Conservation (phyloP, 2,329 filamentous ascomycete species). For the Aspergillus spinulosporus region DNA sequence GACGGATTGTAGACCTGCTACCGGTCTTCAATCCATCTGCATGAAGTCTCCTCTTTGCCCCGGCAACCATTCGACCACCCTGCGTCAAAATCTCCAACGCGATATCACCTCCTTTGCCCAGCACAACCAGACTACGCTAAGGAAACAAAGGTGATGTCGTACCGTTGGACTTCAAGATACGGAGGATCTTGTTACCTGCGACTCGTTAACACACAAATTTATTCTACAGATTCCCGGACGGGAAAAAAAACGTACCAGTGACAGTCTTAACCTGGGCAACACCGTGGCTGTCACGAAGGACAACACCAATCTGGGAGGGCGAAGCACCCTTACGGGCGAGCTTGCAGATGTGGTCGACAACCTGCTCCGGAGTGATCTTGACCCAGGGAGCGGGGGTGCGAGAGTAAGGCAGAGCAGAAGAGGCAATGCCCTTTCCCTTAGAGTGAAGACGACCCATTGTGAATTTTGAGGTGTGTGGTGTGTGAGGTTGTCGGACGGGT, state of each 20-base stretch:
- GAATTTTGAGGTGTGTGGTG: slow-evolving; percentile 29
- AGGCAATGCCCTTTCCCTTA: slow-evolving; percentile 98
- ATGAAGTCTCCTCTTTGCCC: slow-evolving; percentile 1
- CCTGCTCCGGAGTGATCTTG: slow-evolving; percentile 97
- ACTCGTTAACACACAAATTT: slow-evolving; percentile 41
- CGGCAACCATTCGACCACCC: not conserved
- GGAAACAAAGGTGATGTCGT: slow-evolving; percentile 49
- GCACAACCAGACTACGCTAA: slow-evolving; percentile 6
- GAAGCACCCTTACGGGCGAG: slow-evolving; percentile 98
- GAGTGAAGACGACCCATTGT: slow-evolving; percentile 82
- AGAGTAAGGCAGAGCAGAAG: slow-evolving; percentile 95
- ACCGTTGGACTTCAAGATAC: slow-evolving; percentile 97
- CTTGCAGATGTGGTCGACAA: slow-evolving; percentile 98
- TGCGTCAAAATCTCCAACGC: not conserved
- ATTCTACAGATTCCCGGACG: not conserved
- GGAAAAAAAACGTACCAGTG: slow-evolving; percentile 67
- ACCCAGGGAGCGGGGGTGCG: slow-evolving; percentile 90
- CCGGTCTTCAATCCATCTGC: slow-evolving; percentile 3
- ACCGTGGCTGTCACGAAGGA: slow-evolving; percentile 97
- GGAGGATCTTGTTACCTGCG: slow-evolving; percentile 97
- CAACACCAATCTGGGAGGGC: slow-evolving; percentile 97
- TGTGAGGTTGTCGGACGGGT: slow-evolving; percentile 22
- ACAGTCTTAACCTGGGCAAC: slow-evolving; percentile 97
- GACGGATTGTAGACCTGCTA: slow-evolving; percentile 9
- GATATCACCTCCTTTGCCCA: slow-evolving; percentile 5